Evolutionary conservation across 1,284 basidiomycete genomes (phyloP).

Genomic region (Paramarasmius palmivorus): DNA sequence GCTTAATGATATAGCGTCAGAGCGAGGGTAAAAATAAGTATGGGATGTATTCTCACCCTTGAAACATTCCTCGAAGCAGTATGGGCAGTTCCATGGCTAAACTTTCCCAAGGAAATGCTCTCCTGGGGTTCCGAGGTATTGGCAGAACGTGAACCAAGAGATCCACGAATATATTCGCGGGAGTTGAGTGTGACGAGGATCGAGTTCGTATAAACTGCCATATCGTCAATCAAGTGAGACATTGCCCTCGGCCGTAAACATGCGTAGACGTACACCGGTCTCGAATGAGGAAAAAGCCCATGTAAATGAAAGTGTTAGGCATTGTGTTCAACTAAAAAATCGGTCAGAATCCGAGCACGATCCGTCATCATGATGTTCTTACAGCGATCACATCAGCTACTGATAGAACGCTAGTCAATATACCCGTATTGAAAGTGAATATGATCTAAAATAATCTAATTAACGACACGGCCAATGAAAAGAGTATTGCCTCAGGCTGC

Average conservation of each 20-base stretch:
- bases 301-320: constrained; percentile 1
- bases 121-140: not conserved
- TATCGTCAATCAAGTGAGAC: not conserved
- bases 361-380: not conserved
- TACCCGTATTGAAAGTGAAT: constrained; percentile 8
- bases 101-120: not conserved
- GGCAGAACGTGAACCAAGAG: not conserved
- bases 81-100: not conserved
- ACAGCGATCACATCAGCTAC: constrained; percentile 1
- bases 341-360: no score
- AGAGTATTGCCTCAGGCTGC: not conserved
- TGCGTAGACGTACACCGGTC: not conserved
- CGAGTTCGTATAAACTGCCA: constrained; percentile 14
- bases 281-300: constrained; percentile 5
- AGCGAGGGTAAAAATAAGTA: not conserved
- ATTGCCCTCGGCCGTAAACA: not conserved
- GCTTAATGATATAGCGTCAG: not conserved
- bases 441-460: not conserved
- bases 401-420: not conserved
- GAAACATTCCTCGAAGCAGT: not conserved
- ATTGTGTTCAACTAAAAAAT: not conserved
- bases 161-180: constrained; percentile 10
- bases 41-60: not conserved
- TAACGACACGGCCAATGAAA: no score
- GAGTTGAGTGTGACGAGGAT: constrained; percentile 15